Conservation (phyloP, 371 early-diverging fungal genomes). For the Circinella umbellata region DNA sequence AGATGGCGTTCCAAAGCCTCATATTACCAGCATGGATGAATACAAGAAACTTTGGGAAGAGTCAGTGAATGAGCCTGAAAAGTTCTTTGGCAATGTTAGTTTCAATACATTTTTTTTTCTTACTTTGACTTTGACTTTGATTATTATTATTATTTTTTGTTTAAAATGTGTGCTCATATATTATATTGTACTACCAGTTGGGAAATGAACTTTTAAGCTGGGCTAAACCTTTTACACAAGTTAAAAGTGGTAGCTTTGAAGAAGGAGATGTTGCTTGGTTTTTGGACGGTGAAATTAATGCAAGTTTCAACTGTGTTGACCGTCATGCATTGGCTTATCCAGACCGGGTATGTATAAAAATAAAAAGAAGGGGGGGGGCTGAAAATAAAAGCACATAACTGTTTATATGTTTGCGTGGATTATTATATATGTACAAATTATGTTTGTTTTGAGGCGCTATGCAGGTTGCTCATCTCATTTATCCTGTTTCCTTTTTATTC, state of each 20-base stretch:
- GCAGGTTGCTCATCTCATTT: neutral
- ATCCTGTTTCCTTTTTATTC: neutral
- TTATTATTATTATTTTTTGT: neutral
- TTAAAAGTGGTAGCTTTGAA: slow-evolving; percentile 66
- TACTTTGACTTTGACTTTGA: neutral
- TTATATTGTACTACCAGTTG: slow-evolving; percentile 37
- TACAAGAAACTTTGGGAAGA: slow-evolving; percentile 75
- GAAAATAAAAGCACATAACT: neutral
- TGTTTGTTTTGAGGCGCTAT: neutral
- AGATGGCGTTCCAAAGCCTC: slow-evolving; percentile 53
- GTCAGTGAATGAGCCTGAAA: slow-evolving; percentile 70
- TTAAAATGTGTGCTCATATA: neutral
- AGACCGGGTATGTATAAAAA: slow-evolving; percentile 47
- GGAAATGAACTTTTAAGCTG: slow-evolving; percentile 79
- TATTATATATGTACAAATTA: no score
- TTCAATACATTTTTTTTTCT: neutral
- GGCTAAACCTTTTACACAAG: slow-evolving; percentile 76
- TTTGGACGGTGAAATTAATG: slow-evolving; percentile 92
- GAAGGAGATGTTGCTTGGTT: slow-evolving; percentile 94
- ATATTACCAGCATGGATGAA: slow-evolving; percentile 69
- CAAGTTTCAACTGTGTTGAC: slow-evolving; percentile 96
- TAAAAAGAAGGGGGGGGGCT: neutral
- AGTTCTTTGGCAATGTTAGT: slow-evolving; percentile 84
- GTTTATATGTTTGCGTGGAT: neutral
- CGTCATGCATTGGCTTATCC: slow-evolving; percentile 84